phyloP scores from a whole-genome alignment of 2,329 filamentous ascomycete genomes.

The Sporothrix protearum region DNA sequence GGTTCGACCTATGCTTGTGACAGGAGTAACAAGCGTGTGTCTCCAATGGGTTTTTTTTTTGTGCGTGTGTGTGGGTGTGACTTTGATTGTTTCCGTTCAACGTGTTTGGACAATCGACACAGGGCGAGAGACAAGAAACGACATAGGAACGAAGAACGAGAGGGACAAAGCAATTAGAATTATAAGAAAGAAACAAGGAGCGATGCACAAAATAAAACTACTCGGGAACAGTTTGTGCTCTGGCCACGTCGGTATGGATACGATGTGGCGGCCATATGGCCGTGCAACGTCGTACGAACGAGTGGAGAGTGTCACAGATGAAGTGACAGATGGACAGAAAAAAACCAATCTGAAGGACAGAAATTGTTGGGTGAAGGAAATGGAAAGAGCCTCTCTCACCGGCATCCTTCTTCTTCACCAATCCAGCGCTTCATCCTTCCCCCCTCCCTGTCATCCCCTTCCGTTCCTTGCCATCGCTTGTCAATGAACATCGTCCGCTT shows the following conservation, averaged over 20 bases:
- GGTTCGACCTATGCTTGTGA: conserved; percentile 10
- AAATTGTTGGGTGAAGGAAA: background rate
- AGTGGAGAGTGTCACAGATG: background rate
- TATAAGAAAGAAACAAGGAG: background rate
- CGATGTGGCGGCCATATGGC: background rate
- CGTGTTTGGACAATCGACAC: background rate
- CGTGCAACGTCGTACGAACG: conserved; percentile 8
- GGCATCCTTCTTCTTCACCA: background rate
- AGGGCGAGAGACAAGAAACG: background rate
- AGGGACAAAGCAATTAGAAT: background rate
- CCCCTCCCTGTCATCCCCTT: background rate
- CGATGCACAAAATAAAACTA: background rate
- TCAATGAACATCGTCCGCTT: too few species aligned
- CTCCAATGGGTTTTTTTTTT: too few species aligned
- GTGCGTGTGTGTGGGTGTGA: too few species aligned
- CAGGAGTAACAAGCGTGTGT: too few species aligned
- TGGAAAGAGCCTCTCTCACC: background rate
- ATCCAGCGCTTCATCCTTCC: background rate
- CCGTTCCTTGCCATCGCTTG: background rate
- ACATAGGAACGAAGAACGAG: background rate
- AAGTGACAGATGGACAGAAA: background rate
- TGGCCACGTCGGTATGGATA: background rate
- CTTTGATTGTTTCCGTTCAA: too few species aligned
- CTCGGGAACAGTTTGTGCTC: background rate
- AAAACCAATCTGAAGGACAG: background rate